phyloP scores from a whole-genome alignment of 306 rosid species.

The Pyrus communis region DNA sequence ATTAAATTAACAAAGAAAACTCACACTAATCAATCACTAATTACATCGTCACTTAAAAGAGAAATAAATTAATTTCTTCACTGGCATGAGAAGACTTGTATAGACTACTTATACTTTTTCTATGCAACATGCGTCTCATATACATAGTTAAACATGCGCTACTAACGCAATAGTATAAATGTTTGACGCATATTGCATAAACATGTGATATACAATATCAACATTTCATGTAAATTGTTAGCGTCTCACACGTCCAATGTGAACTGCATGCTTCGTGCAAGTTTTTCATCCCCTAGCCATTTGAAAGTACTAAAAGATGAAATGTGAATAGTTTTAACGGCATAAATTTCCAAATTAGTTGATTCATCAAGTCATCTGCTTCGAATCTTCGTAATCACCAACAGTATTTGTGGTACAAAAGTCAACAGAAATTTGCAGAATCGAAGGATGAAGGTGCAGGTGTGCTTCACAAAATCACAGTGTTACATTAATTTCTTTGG shows the following conservation, averaged over 20 bases:
- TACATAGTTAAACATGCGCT: too few relatives aligned
- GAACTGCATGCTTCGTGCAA: not conserved
- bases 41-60: not conserved
- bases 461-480: not conserved
- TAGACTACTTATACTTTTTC: not conserved
- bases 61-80: not conserved
- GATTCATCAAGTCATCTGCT: not conserved
- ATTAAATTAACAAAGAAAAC: not conserved
- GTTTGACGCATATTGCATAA: not conserved
- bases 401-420: not conserved
- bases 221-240: too few relatives aligned
- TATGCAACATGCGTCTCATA: too few relatives aligned
- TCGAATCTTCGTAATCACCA: not conserved
- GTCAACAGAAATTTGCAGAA: not conserved
- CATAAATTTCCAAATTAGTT: not conserved
- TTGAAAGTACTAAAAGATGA: too few relatives aligned
- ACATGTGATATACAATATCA: too few relatives aligned
- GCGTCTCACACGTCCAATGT: not conserved
- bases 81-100: not conserved
- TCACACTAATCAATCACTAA: not conserved
- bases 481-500: not conserved
- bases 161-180: too few relatives aligned
- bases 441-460: not conserved
- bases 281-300: not conserved
- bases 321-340: not conserved